These are phyloP conservation scores for Cutaneotrichosporon cutaneum DNA, from an alignment of 1,284 basidiomycete genomes.

Conservation along the genomic window DNA sequence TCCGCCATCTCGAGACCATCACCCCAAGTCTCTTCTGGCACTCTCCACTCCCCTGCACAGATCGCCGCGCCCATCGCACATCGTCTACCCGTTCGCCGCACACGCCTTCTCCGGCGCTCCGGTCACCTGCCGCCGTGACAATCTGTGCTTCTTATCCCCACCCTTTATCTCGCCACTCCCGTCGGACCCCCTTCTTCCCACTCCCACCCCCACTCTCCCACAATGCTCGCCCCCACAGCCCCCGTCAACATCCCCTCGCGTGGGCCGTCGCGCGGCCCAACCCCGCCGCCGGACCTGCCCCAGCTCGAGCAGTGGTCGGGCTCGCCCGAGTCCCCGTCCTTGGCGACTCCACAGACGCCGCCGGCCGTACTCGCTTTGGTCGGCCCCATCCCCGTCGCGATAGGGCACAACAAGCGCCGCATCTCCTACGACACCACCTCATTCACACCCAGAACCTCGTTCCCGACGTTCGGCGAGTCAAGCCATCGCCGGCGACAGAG, in stretches of 20 bases:
- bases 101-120: too few relatives aligned
- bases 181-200: background rate
- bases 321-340: slow-evolving; percentile 9
- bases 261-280: background rate
- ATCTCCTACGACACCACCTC: too few relatives aligned
- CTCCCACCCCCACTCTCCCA: background rate
- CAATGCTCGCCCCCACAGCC: background rate
- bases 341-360: slow-evolving; percentile 20
- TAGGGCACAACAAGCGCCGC: background rate
- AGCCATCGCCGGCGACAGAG: slow-evolving; percentile 8
- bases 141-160: background rate
- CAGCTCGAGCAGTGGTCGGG: slow-evolving; percentile 3
- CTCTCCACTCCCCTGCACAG: background rate
- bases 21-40: background rate
- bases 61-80: background rate
- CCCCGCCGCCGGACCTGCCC: slow-evolving; percentile 7
- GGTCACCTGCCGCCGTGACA: too few relatives aligned
- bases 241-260: background rate
- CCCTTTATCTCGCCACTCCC: background rate
- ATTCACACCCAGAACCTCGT: background rate
- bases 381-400: background rate
- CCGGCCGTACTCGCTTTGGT: slow-evolving; percentile 7
- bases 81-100: background rate
- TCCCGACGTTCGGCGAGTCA: background rate
- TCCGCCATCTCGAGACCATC: background rate